Evolutionary conservation across 2,329 filamentous ascomycete species (phyloP).

Genomic region (Ustulina deusta): DNA sequence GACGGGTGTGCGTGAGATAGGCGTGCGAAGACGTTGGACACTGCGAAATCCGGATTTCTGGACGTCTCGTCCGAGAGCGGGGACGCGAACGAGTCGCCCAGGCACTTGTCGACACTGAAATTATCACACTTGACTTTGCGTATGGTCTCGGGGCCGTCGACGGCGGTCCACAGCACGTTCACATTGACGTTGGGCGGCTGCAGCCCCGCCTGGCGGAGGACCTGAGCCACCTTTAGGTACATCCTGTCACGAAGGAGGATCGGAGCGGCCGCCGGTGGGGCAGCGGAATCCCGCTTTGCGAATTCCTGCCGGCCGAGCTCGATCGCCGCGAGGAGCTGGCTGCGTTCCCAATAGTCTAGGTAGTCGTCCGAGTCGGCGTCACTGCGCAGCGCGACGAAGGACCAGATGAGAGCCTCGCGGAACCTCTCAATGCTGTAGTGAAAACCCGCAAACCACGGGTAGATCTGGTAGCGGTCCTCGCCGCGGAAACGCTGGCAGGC

Average conservation of each 20-base stretch:
- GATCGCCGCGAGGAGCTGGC: conserved; percentile 53
- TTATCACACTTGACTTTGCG: conserved; percentile 56
- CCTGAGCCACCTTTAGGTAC: conserved; percentile 54
- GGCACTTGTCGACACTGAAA: conserved; percentile 56
- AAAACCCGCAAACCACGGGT: conserved; percentile 57
- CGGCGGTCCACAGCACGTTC: conserved; percentile 57
- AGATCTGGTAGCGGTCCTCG: conserved; percentile 57
- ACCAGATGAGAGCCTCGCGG: conserved; percentile 58
- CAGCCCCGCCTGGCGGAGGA: conserved; percentile 54
- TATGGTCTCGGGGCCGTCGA: conserved; percentile 57
- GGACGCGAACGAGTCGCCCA: conserved; percentile 57
- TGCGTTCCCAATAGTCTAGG: conserved; percentile 55
- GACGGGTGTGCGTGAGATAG: conserved; percentile 54
- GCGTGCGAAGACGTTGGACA: conserved; percentile 55
- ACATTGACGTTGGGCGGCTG: conserved; percentile 56
- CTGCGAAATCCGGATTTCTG: conserved; percentile 54
- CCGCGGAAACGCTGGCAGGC: conserved; percentile 57
- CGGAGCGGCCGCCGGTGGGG: conserved; percentile 50
- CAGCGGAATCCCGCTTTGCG: conserved; percentile 34
- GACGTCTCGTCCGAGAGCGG: conserved; percentile 51
- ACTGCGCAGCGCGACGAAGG: conserved; percentile 56
- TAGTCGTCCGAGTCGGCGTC: conserved; percentile 56
- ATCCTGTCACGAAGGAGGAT: conserved; percentile 52
- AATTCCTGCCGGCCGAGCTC: conserved; percentile 51
- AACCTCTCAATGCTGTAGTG: conserved; percentile 60